Conservation (phyloP, 192 early-diverging fungal genomes). For the Linnemannia exigua region DNA sequence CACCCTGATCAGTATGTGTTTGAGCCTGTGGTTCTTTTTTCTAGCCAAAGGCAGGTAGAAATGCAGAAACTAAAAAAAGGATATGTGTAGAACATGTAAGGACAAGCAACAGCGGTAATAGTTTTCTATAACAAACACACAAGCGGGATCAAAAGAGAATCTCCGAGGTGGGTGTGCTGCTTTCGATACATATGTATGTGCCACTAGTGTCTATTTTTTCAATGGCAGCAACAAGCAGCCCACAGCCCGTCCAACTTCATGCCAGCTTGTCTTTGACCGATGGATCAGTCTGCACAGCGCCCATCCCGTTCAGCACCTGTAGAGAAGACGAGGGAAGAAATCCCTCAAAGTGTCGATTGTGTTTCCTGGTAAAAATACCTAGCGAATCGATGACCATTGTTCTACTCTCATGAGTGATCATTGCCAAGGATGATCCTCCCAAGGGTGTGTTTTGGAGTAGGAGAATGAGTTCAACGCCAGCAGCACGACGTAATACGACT, state of each 20-base stretch:
- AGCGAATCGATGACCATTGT: not conserved
- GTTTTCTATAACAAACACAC: no score
- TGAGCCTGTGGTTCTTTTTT: no score
- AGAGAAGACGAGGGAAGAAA: not conserved
- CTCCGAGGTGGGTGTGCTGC: not conserved
- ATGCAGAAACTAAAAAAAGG: not conserved
- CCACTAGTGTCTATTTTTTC: not conserved
- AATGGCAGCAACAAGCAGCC: constrained; percentile 3
- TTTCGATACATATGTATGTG: not conserved
- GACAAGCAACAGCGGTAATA: not conserved
- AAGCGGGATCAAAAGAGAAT: not conserved
- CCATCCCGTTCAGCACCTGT: no score
- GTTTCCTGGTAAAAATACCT: not conserved
- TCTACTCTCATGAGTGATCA: not conserved
- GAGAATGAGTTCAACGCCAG: not conserved
- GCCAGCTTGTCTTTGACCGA: not conserved
- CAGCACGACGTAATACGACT: not conserved
- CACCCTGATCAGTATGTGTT: not conserved
- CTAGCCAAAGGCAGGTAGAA: not conserved
- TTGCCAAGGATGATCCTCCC: not conserved
- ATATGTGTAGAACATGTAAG: not conserved
- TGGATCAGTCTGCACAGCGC: not conserved
- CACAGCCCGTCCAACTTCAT: not conserved
- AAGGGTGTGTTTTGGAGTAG: not conserved
- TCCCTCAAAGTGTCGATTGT: not conserved